Conservation (phyloP, 2,329 filamentous ascomycete genomes). For the Nakataea oryzae region DNA sequence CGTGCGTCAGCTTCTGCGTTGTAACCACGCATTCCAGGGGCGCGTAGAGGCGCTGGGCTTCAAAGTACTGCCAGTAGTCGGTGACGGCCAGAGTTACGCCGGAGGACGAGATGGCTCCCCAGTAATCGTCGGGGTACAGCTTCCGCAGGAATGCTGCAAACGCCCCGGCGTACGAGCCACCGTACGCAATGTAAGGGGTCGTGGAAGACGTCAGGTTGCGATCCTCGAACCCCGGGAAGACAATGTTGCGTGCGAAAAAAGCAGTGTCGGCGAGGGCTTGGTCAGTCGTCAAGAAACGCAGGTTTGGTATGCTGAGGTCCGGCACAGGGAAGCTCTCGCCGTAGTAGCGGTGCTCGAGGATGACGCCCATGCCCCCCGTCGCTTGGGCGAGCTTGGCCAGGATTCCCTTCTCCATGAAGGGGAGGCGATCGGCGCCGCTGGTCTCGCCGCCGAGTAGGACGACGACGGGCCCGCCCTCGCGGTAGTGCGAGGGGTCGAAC, state of each 20-base stretch:
- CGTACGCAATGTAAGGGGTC: conserved; percentile 64
- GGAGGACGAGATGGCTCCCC: conserved; percentile 67
- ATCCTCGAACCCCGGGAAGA: conserved; percentile 60
- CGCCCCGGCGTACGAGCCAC: conserved; percentile 72
- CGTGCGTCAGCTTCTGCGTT: conserved; percentile 39
- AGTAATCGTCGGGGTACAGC: conserved; percentile 67
- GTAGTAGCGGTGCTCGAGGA: conserved; percentile 82
- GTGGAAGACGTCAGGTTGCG: conserved; percentile 51
- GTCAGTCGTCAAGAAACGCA: conserved; percentile 74
- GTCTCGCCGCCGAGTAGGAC: conserved; percentile 47
- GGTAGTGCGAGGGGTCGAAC: conserved; percentile 69
- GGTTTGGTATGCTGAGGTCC: conserved; percentile 54
- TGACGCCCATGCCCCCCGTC: conserved; percentile 63
- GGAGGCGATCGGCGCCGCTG: conserved; percentile 34
- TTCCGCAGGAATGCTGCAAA: conserved; percentile 67
- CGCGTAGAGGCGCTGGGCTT: conserved; percentile 19
- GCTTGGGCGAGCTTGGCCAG: conserved; percentile 58
- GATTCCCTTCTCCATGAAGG: conserved; percentile 68
- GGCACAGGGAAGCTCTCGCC: conserved; percentile 60
- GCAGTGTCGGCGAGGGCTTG: conserved; percentile 71
- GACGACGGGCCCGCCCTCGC: conserved; percentile 69
- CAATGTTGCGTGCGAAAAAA: conserved; percentile 65
- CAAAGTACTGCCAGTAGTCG: conserved; percentile 20
- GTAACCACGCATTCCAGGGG: conserved; percentile 49
- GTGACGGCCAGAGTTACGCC: conserved; percentile 48